Percentiles rank a stretch among this genome's conserved stretches.
These are phyloP conservation scores for Leccinum griseonigrum DNA, from an alignment of 1,284 basidiomycete genomes.

Conservation along the genomic window DNA sequence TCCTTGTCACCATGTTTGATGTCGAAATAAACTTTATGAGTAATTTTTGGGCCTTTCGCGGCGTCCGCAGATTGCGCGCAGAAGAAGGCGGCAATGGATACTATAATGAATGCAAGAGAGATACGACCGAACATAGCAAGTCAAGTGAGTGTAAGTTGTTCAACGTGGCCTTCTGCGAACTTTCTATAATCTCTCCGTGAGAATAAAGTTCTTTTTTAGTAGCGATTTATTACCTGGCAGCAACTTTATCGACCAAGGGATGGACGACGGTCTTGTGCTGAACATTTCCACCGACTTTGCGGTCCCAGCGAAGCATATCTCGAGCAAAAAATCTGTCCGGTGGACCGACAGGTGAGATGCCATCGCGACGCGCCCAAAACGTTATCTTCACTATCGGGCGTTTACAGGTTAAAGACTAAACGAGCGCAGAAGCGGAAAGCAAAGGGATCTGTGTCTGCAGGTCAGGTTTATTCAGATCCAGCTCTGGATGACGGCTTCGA, in stretches of 20 bases:
- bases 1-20: conserved; percentile 85
- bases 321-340: conserved; percentile 65
- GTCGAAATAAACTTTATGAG: conserved; percentile 92
- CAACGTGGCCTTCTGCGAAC: conserved; percentile 23
- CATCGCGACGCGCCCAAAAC: background rate
- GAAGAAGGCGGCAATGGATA: conserved; percentile 68
- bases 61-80: conserved; percentile 68
- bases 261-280: conserved; percentile 71
- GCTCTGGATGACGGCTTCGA: conserved; percentile 14
- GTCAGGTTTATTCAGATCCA: conserved; percentile 19
- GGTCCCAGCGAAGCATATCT: conserved; percentile 26
- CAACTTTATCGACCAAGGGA: conserved; percentile 21
- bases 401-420: conserved; percentile 63
- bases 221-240: background rate
- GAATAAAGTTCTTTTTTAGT: conserved; percentile 26
- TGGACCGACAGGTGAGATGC: conserved; percentile 78
- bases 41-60: conserved; percentile 81
- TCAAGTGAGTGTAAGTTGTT: background rate
- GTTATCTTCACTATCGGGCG: conserved; percentile 8
- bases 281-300: conserved; percentile 53
- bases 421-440: conserved; percentile 63
- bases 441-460: conserved; percentile 28
- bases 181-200: conserved; percentile 11
- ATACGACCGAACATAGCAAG: conserved; percentile 55
- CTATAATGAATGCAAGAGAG: conserved; percentile 58